Evolutionary conservation across 139 green algal genomes (phyloP).

Genomic region (Volvox africanus): DNA sequence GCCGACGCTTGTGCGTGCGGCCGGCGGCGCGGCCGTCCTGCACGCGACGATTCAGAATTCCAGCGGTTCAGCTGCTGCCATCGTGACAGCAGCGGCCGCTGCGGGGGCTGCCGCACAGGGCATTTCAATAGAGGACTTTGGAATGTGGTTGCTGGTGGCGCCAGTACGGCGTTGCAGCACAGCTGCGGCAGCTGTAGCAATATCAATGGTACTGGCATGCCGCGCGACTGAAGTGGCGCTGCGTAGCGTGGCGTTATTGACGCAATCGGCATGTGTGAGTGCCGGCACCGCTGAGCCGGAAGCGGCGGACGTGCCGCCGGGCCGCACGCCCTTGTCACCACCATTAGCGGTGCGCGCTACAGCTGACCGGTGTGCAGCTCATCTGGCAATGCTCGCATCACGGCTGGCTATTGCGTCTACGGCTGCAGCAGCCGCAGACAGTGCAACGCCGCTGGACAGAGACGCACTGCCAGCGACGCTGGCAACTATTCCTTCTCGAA

Average conservation of each 20-base stretch:
- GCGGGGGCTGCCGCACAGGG: no score
- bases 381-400: slow-evolving; percentile 12
- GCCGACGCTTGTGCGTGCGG: not conserved
- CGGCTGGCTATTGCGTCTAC: not conserved
- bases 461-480: not conserved
- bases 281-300: not conserved
- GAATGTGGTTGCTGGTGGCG: not conserved
- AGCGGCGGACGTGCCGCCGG: no score
- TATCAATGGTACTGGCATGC: not conserved
- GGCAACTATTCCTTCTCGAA: not conserved
- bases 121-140: not conserved
- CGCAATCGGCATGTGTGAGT: not conserved
- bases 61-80: no score
- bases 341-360: not conserved
- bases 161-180: not conserved
- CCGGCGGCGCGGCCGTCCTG: not conserved
- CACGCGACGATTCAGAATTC: not conserved
- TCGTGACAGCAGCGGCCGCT: not conserved
- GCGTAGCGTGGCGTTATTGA: not conserved
- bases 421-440: not conserved
- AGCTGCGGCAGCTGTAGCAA: not conserved
- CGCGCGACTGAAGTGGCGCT: not conserved
- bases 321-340: no score
- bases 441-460: not conserved
- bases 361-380: slow-evolving; percentile 14